A percentile compares a stretch with the other conserved stretches of the same genome.
Conservation (phyloP, 2,329 filamentous ascomycete genomes). For the Pseudophaeomoniella oleicola region DNA sequence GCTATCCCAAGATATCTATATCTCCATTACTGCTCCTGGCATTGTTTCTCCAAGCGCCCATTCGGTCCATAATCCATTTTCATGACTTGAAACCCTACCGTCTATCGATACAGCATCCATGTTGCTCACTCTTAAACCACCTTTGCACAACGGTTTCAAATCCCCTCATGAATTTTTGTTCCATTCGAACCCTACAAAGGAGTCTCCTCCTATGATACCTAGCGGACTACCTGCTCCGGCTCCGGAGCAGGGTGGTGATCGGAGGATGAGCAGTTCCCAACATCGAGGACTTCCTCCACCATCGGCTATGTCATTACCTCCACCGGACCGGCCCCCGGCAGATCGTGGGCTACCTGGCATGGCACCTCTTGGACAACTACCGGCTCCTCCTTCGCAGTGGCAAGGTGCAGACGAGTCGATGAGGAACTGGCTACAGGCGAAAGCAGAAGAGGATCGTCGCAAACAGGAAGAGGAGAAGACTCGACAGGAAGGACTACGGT, state of each 20-base stretch:
- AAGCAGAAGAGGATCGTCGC: constrained; percentile 57
- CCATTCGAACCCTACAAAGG: constrained; percentile 21
- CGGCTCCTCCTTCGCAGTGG: constrained; percentile 51
- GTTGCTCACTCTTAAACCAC: constrained; percentile 37
- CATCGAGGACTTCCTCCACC: constrained; percentile 57
- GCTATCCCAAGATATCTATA: too few species aligned
- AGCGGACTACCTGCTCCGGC: constrained; percentile 17
- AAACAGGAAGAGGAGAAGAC: constrained; percentile 61
- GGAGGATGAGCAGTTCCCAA: constrained; percentile 52
- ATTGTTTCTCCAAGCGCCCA: too few species aligned
- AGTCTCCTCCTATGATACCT: constrained; percentile 22
- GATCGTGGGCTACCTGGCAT: constrained; percentile 13
- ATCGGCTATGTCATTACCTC: constrained; percentile 47
- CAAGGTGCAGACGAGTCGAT: constrained; percentile 55
- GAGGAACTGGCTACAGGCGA: constrained; percentile 56
- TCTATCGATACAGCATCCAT: constrained; percentile 18
- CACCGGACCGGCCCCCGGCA: constrained; percentile 13
- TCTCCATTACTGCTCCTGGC: too few species aligned
- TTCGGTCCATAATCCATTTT: too few species aligned
- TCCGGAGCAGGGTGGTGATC: constrained; percentile 23
- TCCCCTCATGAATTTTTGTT: constrained; percentile 34
- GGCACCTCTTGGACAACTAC: constrained; percentile 39
- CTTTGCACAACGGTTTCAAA: constrained; percentile 31
- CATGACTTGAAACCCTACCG: constrained; percentile 1
- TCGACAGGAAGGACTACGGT: constrained; percentile 45